Evolutionary conservation across 2,329 filamentous ascomycete species (phyloP).

Genomic region (Didymella segeticola): DNA sequence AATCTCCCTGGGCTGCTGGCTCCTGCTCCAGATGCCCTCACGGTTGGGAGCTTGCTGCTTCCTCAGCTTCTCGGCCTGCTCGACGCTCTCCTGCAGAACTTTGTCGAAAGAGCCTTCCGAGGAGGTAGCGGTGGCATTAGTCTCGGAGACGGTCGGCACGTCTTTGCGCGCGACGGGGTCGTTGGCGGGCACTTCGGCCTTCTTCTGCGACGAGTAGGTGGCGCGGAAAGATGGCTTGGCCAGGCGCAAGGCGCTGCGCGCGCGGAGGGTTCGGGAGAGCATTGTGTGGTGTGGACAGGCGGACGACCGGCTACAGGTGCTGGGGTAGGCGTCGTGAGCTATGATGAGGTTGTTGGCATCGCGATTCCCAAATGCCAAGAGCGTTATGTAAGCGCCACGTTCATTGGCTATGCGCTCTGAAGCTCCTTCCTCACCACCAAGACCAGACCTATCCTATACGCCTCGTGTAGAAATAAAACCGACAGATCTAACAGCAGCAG

Average conservation of each 20-base stretch:
- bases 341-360: conserved; percentile 14
- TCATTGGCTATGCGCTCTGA: conserved; percentile 6
- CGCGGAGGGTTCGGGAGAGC: conserved; percentile 37
- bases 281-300: conserved; percentile 23
- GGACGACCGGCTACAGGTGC: conserved; percentile 7
- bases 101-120: conserved; percentile 59
- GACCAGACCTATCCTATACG: too few relatives aligned
- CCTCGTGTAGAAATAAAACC: too few relatives aligned
- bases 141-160: conserved; percentile 62
- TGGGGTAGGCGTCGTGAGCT: conserved; percentile 7
- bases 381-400: conserved; percentile 11
- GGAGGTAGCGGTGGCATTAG: conserved; percentile 64
- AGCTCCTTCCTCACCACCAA: too few relatives aligned
- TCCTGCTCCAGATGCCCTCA: conserved; percentile 78
- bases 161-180: conserved; percentile 62
- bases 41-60: conserved; percentile 87
- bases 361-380: conserved; percentile 9
- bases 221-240: conserved; percentile 33
- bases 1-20: conserved; percentile 78
- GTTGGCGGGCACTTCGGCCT: conserved; percentile 68
- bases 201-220: conserved; percentile 30
- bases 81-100: conserved; percentile 62
- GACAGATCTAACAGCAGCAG: too few relatives aligned
- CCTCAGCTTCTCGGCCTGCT: conserved; percentile 61
- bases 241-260: conserved; percentile 37